Evolutionary conservation across 2,329 filamentous ascomycete genomes (phyloP).

Genomic region (Diaporthe vaccinii): DNA sequence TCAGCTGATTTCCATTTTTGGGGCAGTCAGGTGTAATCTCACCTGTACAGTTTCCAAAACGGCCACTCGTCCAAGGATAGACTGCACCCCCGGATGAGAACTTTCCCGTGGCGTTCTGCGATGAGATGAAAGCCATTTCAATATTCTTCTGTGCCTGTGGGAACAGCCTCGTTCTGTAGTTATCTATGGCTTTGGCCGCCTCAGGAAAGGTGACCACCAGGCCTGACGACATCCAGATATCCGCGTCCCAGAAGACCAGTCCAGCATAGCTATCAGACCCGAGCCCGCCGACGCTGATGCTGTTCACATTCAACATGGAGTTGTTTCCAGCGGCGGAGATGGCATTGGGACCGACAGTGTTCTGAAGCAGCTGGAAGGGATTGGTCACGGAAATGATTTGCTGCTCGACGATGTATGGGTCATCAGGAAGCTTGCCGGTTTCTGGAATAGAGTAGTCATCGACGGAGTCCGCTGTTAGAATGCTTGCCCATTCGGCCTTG

Average conservation of each 20-base stretch:
- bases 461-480: constrained; percentile 72
- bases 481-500: constrained; percentile 70
- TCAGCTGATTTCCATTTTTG: neutral
- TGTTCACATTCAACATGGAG: constrained; percentile 38
- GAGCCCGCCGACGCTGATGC: constrained; percentile 50
- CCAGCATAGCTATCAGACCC: constrained; percentile 40
- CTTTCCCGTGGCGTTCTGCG: constrained; percentile 64
- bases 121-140: constrained; percentile 37
- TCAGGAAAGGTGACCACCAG: constrained; percentile 37
- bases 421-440: constrained; percentile 68
- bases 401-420: constrained; percentile 67
- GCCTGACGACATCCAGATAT: constrained; percentile 38
- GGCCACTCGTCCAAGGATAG: constrained; percentile 38
- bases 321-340: constrained; percentile 60
- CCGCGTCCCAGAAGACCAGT: constrained; percentile 39
- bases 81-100: constrained; percentile 34
- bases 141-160: constrained; percentile 38
- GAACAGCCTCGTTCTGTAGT: constrained; percentile 35
- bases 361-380: constrained; percentile 69
- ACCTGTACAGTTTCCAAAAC: constrained; percentile 39
- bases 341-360: constrained; percentile 56
- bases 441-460: constrained; percentile 69
- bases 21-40: neutral
- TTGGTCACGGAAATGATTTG: constrained; percentile 67
- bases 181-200: constrained; percentile 27